Evolutionary conservation across 2,329 filamentous ascomycete genomes (phyloP).

Genomic region (Trichoderma aggressivum): DNA sequence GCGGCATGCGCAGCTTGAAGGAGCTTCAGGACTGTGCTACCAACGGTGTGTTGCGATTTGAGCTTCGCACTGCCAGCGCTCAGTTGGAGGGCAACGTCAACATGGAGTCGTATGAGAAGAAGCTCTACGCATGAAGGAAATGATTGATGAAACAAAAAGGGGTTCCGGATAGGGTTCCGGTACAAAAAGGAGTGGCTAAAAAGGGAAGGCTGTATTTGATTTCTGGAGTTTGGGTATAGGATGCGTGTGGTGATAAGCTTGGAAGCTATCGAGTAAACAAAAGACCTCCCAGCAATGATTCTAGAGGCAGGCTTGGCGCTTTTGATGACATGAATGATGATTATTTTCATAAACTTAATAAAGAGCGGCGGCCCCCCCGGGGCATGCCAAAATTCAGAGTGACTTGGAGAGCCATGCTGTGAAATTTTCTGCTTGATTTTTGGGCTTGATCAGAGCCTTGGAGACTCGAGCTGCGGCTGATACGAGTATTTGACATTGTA

Average conservation of each 20-base stretch:
- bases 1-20: constrained; percentile 75
- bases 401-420: constrained; percentile 6
- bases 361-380: neutral
- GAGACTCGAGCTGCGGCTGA: neutral
- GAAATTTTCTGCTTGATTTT: neutral
- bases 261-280: constrained; percentile 17
- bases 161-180: constrained; percentile 13
- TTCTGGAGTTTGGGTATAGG: constrained; percentile 21
- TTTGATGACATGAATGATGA: constrained; percentile 15
- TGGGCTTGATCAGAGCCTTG: neutral
- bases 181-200: neutral
- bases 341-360: constrained; percentile 1
- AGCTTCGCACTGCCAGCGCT: constrained; percentile 89
- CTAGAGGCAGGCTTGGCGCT: constrained; percentile 16
- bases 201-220: constrained; percentile 1
- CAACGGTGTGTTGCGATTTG: constrained; percentile 78
- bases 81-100: constrained; percentile 97
- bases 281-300: constrained; percentile 18
- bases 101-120: constrained; percentile 99
- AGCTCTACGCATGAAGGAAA: constrained; percentile 77
- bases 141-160: constrained; percentile 24
- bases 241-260: constrained; percentile 4
- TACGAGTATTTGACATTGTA: neutral
- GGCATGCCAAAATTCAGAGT: constrained; percentile 11
- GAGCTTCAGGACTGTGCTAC: constrained; percentile 73